Percentiles rank a stretch among this genome's conserved stretches.
Conservation (phyloP, 805 yeast genomes). For the Wickerhamiella kurtzmanii region DNA sequence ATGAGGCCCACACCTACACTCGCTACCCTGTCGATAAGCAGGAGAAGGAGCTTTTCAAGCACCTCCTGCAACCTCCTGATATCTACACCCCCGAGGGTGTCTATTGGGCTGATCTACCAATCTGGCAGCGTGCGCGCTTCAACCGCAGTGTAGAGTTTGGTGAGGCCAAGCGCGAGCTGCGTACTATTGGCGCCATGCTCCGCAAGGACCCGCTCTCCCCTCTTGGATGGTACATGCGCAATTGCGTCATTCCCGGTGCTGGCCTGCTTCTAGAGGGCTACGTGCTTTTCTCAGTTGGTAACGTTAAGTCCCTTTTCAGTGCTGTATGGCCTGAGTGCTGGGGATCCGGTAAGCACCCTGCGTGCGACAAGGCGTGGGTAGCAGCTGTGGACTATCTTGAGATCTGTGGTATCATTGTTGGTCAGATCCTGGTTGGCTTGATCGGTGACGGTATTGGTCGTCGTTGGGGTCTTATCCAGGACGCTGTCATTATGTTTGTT, state of each 20-base stretch:
- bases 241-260: slow-evolving; percentile 28
- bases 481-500: slow-evolving; percentile 42
- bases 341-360: slow-evolving; percentile 17
- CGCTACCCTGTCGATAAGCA: slow-evolving; percentile 21
- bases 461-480: slow-evolving; percentile 46
- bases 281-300: slow-evolving; percentile 28
- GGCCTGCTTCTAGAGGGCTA: slow-evolving; percentile 29
- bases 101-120: slow-evolving; percentile 30
- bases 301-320: slow-evolving; percentile 22
- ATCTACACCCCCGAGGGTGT: slow-evolving; percentile 23
- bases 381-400: slow-evolving; percentile 26
- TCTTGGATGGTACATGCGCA: slow-evolving; percentile 25
- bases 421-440: slow-evolving; percentile 46
- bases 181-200: slow-evolving; percentile 19
- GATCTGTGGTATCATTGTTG: slow-evolving; percentile 40
- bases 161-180: slow-evolving; percentile 22
- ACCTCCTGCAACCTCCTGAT: slow-evolving; percentile 25
- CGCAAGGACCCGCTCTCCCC: slow-evolving; percentile 26
- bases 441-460: slow-evolving; percentile 47
- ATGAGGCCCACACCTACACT: slow-evolving; percentile 15
- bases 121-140: slow-evolving; percentile 20
- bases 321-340: slow-evolving; percentile 29
- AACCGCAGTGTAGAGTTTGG: slow-evolving; percentile 20
- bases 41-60: slow-evolving; percentile 25
- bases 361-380: slow-evolving; percentile 26